These are phyloP conservation scores for Cytospora schulzeri DNA, from an alignment of 2,329 filamentous ascomycete species.

Conservation along the genomic window DNA sequence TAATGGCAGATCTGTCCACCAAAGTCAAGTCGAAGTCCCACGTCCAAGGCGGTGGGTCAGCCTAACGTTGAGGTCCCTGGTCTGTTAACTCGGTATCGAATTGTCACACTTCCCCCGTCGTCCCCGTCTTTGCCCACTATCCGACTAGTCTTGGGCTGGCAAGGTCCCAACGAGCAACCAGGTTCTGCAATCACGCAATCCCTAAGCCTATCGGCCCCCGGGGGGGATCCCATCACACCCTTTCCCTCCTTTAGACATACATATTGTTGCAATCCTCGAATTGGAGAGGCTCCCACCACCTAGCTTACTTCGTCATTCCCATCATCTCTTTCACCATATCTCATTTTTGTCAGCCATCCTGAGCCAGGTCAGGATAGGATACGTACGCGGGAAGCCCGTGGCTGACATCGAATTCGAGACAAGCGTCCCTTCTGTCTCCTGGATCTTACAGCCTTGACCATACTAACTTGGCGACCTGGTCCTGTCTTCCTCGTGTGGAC, in stretches of 20 bases:
- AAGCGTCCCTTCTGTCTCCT: not conserved
- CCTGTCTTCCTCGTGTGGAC: slow-evolving; percentile 1
- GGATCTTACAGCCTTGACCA: slow-evolving; percentile 1
- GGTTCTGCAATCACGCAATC: slow-evolving; percentile 33
- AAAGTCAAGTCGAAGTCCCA: not conserved
- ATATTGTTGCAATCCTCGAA: slow-evolving; percentile 21
- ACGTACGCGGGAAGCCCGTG: slow-evolving; percentile 10
- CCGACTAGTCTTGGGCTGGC: slow-evolving; percentile 27
- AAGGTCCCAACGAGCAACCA: slow-evolving; percentile 1
- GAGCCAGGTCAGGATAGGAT: slow-evolving; percentile 9
- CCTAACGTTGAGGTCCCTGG: not conserved
- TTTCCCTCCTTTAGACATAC: slow-evolving; percentile 26
- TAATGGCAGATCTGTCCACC: not conserved
- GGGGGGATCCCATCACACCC: slow-evolving; percentile 23
- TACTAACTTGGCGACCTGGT: not conserved
- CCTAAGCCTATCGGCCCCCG: slow-evolving; percentile 22
- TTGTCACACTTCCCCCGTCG: not conserved
- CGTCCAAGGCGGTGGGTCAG: not conserved
- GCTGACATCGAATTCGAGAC: not conserved
- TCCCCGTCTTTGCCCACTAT: slow-evolving; percentile 2
- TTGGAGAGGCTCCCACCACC: slow-evolving; percentile 22
- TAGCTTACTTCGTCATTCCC: slow-evolving; percentile 13
- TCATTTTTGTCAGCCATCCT: slow-evolving; percentile 4
- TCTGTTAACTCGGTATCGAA: not conserved
- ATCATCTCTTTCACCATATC: slow-evolving; percentile 19